These are phyloP conservation scores for Hylodesmum podocarpum DNA, from an alignment of 306 rosid genomes.

Conservation along the genomic window DNA sequence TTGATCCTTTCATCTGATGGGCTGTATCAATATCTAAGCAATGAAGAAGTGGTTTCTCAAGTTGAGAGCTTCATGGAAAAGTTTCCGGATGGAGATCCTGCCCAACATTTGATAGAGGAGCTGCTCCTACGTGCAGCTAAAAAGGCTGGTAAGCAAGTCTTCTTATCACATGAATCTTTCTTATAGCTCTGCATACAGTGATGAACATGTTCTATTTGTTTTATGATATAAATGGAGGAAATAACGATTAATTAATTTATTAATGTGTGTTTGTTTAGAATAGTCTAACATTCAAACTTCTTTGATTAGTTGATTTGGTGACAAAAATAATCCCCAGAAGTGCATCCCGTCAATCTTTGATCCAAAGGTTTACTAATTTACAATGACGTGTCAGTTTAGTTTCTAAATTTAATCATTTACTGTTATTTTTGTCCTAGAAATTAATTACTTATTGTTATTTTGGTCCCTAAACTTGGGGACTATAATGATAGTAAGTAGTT, in stretches of 20 bases:
- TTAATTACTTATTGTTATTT: no score
- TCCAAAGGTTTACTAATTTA: no score
- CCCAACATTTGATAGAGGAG: slow-evolving; percentile 92
- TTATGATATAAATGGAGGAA: neutral
- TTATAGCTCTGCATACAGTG: neutral
- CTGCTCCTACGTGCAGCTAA: slow-evolving; percentile 87
- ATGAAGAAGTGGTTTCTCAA: slow-evolving; percentile 84
- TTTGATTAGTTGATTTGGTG: neutral
- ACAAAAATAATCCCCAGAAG: no score
- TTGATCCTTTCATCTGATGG: slow-evolving; percentile 88
- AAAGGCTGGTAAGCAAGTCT: slow-evolving; percentile 65
- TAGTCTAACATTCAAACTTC: neutral
- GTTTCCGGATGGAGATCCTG: slow-evolving; percentile 94
- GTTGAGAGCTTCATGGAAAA: slow-evolving; percentile 87
- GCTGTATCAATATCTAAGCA: slow-evolving; percentile 78
- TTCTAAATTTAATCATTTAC: no score
- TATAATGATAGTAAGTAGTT: no score
- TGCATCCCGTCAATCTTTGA: no score
- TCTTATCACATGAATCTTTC: neutral
- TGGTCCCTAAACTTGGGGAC: no score
- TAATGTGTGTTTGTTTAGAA: neutral
- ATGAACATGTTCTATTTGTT: neutral
- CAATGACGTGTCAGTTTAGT: no score
- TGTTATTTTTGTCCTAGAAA: no score
- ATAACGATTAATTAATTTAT: neutral